Conservation (phyloP, 148 eudicot genomes). For the Rhododendron ferrugineum region DNA sequence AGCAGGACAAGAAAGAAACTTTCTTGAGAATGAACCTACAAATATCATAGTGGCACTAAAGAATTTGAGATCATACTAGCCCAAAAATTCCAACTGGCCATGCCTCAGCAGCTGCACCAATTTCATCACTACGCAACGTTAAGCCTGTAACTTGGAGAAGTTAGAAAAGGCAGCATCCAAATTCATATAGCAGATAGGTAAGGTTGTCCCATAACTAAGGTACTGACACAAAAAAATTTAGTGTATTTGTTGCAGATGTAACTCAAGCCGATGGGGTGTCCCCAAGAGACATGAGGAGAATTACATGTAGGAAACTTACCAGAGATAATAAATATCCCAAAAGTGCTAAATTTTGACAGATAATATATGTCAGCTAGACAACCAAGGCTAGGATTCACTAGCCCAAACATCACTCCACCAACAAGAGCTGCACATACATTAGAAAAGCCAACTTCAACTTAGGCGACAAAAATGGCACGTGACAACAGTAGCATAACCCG, state of each 20-base stretch:
- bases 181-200: slow-evolving; percentile 4
- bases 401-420: slow-evolving; percentile 68
- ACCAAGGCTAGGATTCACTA: slow-evolving; percentile 77
- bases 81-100: slow-evolving; percentile 92
- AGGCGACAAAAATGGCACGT: background rate
- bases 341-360: slow-evolving; percentile 78
- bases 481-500: background rate
- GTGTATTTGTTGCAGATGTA: background rate
- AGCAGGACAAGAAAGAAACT: background rate
- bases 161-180: slow-evolving; percentile 5
- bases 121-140: slow-evolving; percentile 81
- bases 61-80: slow-evolving; percentile 48
- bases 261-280: background rate
- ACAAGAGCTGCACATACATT: slow-evolving; percentile 64
- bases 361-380: slow-evolving; percentile 60
- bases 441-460: slow-evolving; percentile 9
- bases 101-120: slow-evolving; percentile 80
- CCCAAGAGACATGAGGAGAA: background rate
- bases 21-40: slow-evolving; percentile 11
- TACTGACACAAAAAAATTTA: background rate
- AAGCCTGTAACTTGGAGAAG: slow-evolving; percentile 47
- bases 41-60: slow-evolving; percentile 10
- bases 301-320: slow-evolving; percentile 36
- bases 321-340: slow-evolving; percentile 76
- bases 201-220: background rate